phyloP scores from a whole-genome alignment of 306 rosid species.

The Nissolia schottii region DNA sequence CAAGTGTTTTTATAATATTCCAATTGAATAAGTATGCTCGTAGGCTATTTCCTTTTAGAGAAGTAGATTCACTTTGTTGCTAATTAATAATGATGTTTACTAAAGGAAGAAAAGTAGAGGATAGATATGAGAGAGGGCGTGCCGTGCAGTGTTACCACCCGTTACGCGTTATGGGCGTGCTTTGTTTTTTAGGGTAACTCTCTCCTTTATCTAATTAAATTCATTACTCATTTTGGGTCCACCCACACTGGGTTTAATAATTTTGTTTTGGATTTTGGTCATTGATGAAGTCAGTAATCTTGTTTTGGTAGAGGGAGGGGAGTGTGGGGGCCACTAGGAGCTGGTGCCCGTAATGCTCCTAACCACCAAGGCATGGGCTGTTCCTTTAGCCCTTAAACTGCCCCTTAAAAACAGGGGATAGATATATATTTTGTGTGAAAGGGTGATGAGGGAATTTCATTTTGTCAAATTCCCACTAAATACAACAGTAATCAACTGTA shows the following conservation, averaged over 20 bases:
- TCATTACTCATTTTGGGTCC: conserved; percentile 26
- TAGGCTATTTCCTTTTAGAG: conserved; percentile 55
- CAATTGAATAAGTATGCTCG: not conserved
- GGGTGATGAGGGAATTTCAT: not conserved
- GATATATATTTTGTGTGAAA: conserved; percentile 30
- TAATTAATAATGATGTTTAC: not conserved
- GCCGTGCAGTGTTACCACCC: not conserved
- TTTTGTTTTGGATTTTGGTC: conserved; percentile 14
- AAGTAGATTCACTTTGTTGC: conserved; percentile 29
- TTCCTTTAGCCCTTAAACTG: conserved; percentile 27
- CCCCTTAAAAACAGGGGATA: conserved; percentile 33
- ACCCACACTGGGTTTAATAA: not conserved
- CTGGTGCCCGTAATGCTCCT: conserved; percentile 22
- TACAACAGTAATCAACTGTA: conserved; percentile 26
- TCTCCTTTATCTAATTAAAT: not conserved
- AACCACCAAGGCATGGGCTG: conserved; percentile 34
- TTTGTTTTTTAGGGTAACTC: conserved; percentile 30
- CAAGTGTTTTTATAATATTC: not conserved
- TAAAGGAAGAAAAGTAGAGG: conserved; percentile 28
- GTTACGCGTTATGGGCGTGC: conserved; percentile 37
- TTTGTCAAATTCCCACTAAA: conserved; percentile 27
- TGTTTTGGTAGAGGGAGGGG: conserved; percentile 27
- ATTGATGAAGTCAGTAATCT: conserved; percentile 34
- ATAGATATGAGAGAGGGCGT: not conserved
- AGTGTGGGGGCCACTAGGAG: conserved; percentile 10